These are phyloP conservation scores for Fusarium piperis DNA, from an alignment of 2,329 filamentous ascomycete species.

Conservation along the genomic window DNA sequence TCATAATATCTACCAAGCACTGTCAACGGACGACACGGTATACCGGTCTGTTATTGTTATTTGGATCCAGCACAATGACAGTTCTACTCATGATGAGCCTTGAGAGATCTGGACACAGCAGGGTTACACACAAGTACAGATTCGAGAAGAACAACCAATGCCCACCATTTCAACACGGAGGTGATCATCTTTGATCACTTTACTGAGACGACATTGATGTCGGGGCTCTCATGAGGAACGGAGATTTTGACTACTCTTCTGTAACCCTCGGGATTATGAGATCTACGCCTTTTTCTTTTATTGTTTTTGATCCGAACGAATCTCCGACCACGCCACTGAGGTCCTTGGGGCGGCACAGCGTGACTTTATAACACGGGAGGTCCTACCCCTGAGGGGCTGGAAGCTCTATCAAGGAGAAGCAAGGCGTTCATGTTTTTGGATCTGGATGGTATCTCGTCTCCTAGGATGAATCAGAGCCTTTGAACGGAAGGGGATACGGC, in stretches of 20 bases:
- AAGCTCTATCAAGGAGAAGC: background rate
- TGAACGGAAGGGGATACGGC: background rate
- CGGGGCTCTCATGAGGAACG: background rate
- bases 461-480: background rate
- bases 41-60: conserved; percentile 24
- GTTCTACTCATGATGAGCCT: background rate
- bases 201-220: background rate
- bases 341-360: conserved; percentile 4
- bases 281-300: conserved; percentile 5
- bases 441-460: background rate
- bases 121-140: background rate
- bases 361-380: conserved; percentile 9
- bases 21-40: conserved; percentile 13
- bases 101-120: background rate
- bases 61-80: background rate
- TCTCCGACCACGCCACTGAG: background rate
- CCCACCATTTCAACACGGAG: background rate
- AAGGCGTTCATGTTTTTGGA: conserved; percentile 27
- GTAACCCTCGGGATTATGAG: conserved; percentile 8
- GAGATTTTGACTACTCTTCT: background rate
- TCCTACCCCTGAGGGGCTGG: background rate
- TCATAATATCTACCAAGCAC: conserved; percentile 11
- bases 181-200: background rate
- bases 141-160: background rate
- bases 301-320: background rate